These are phyloP conservation scores for Paraleonurus japonicus DNA, from an alignment of 257 asterid species.

Conservation along the genomic window DNA sequence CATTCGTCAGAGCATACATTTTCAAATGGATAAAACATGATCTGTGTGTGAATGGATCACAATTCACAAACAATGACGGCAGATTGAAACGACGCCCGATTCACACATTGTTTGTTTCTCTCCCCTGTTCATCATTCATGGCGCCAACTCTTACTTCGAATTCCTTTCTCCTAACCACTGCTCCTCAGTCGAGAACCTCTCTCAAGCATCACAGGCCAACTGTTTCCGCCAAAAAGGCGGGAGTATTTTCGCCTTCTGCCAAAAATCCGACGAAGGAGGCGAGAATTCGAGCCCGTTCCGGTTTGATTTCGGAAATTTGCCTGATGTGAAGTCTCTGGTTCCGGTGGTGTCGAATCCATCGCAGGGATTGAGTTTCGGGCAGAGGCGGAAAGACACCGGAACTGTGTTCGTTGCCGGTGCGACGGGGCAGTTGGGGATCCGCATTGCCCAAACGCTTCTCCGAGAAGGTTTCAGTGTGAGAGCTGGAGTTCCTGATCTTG, in stretches of 20 bases:
- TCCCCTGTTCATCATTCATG: conserved; percentile 39
- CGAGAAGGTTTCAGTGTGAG: conserved; percentile 86
- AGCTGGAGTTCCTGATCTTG: conserved; percentile 89
- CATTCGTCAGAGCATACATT: conserved; percentile 20
- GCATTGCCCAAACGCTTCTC: conserved; percentile 79
- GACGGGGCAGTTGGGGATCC: conserved; percentile 79
- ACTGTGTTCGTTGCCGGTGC: conserved; percentile 95
- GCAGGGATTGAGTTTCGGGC: conserved; percentile 52
- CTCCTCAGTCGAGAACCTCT: conserved; percentile 47
- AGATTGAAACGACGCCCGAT: conserved; percentile 16
- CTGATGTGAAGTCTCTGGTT: conserved; percentile 60
- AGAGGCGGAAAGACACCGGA: conserved; percentile 73
- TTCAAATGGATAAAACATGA: conserved; percentile 27
- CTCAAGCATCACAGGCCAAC: conserved; percentile 38
- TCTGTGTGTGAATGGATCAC: conserved; percentile 15
- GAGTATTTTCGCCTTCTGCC: conserved; percentile 35
- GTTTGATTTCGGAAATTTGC: conserved; percentile 60
- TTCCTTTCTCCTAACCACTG: conserved; percentile 53
- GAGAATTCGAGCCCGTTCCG: conserved; percentile 49
- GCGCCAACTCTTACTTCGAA: conserved; percentile 86
- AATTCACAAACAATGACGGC: conserved; percentile 3
- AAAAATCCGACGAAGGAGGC: conserved; percentile 26
- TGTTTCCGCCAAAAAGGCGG: conserved; percentile 51
- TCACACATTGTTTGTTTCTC: neutral
- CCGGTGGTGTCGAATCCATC: conserved; percentile 52